Base-by-base conservation (phyloP, 2,329 filamentous ascomycete species). In the Xylaria sp. region DNA sequence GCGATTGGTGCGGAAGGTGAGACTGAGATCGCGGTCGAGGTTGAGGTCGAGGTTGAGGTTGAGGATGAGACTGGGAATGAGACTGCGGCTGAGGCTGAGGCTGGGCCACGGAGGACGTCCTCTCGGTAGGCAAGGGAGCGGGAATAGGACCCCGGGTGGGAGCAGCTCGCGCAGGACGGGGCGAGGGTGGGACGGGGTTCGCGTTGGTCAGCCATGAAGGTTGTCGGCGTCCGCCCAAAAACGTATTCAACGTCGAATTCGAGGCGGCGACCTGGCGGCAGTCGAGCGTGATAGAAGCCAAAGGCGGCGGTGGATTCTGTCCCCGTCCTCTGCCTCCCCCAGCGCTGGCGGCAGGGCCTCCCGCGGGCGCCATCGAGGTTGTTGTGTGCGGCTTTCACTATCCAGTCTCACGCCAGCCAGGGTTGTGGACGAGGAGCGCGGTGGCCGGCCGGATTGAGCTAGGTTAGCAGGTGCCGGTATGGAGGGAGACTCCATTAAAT, bases 191-290 rank as follows among this genome's bases (percentile, higher is more conserved):
- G 44, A 74, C 75, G 33, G 77, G 75, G 46, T 69, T 74, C 60
- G 74, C 74, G 69, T 74, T 77, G 65, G 72, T 63, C 59, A 80
- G 77, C 78, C 79, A 80, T 64, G 77, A 73, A 17, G 72, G 78
- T 57, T 78, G 80, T 65, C 76, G 78, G 57, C 77, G 76, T 48
- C 81, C 79, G 26, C 83, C 73, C 70, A 82, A 40, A 40, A 40
- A 81, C 31, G 77, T 68, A 66, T 82, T 81, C 61, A 82, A 61
- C 0, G 83, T 83, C 54, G 79, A 78, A 72, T 84, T 84, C 4
- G 80, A 80, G 28, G 77, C 77, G 31, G 80, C 78, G 66, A 83
- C 76, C 68, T 80, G 74, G 20, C 65, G 61, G 20, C 72, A 71
- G 40, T 70, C 57, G 42, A 69, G 53, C 11, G 59, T 33, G 23